Percentiles rank a stretch among this genome's conserved stretches.
Evolutionary conservation across 805 yeast genomes (phyloP).

Genomic region (Ogataea degrootiae): DNA sequence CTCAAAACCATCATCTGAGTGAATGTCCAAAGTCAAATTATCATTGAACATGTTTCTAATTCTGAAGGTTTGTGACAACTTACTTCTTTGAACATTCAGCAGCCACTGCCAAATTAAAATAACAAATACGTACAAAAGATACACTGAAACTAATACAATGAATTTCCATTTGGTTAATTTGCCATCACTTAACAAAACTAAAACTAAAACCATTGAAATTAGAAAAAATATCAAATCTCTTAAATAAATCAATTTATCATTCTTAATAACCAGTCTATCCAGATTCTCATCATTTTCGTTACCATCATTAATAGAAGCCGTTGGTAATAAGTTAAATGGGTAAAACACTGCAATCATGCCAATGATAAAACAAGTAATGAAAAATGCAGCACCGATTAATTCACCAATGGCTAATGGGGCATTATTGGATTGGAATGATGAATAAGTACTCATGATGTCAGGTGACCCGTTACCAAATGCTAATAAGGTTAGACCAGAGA

Average conservation of each 20-base stretch:
- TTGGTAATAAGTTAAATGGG: slow-evolving; percentile 50
- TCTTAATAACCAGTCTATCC: slow-evolving; percentile 20
- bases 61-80: slow-evolving; percentile 17
- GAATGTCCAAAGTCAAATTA: slow-evolving; percentile 13
- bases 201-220: slow-evolving; percentile 42
- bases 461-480: slow-evolving; percentile 95
- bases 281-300: slow-evolving; percentile 6
- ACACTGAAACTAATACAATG: slow-evolving; percentile 47
- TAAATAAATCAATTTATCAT: slow-evolving; percentile 41
- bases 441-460: slow-evolving; percentile 79
- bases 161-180: slow-evolving; percentile 51
- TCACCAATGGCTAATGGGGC: slow-evolving; percentile 84
- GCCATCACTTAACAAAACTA: slow-evolving; percentile 48
- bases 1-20: slow-evolving; percentile 19
- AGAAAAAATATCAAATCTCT: slow-evolving; percentile 64
- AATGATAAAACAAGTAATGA: slow-evolving; percentile 71
- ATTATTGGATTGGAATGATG: slow-evolving; percentile 66
- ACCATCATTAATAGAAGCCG: neutral
- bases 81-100: slow-evolving; percentile 9
- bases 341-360: slow-evolving; percentile 71
- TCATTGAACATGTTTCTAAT: slow-evolving; percentile 28
- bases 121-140: slow-evolving; percentile 56
- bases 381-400: slow-evolving; percentile 84
- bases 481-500: slow-evolving; percentile 82
- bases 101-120: slow-evolving; percentile 39